A percentile compares a stretch with the other conserved stretches of the same genome.
These are phyloP conservation scores for Liriodendron chinense DNA, from an alignment of 164 flowering plant genomes.

Conservation along the genomic window DNA sequence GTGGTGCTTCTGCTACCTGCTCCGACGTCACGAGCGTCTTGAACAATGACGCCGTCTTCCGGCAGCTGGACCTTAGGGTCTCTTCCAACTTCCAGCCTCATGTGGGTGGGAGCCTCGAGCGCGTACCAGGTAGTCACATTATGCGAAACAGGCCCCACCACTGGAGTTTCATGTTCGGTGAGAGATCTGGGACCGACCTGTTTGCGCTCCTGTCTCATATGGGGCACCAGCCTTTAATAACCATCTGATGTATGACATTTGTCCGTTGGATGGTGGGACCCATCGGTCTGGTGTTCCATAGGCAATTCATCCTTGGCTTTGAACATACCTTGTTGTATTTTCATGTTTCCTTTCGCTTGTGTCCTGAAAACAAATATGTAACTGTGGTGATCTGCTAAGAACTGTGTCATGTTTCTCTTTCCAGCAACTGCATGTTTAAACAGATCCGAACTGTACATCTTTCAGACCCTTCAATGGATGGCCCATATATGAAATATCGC, in stretches of 20 bases:
- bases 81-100: slow-evolving; percentile 27
- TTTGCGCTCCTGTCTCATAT: slow-evolving; percentile 13
- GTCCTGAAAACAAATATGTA: neutral
- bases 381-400: neutral
- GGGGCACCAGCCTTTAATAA: neutral
- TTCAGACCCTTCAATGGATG: too few species aligned
- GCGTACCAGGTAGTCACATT: slow-evolving; percentile 32
- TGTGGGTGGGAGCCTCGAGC: slow-evolving; percentile 31
- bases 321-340: slow-evolving; percentile 14
- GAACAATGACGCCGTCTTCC: slow-evolving; percentile 20
- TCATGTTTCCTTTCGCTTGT: neutral
- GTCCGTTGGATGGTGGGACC: slow-evolving; percentile 1
- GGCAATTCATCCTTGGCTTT: slow-evolving; percentile 98
- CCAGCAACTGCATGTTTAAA: too few species aligned
- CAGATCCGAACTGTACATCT: too few species aligned
- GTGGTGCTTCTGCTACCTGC: slow-evolving; percentile 26
- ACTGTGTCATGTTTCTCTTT: too few species aligned
- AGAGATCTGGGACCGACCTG: slow-evolving; percentile 12
- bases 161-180: slow-evolving; percentile 49
- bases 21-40: slow-evolving; percentile 28
- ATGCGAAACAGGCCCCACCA: slow-evolving; percentile 35
- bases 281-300: slow-evolving; percentile 13
- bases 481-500: too few species aligned
- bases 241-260: neutral
- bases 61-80: slow-evolving; percentile 34